Conservation (phyloP, 1,139 yeast genomes). For the Pichiaceae sp. region DNA sequence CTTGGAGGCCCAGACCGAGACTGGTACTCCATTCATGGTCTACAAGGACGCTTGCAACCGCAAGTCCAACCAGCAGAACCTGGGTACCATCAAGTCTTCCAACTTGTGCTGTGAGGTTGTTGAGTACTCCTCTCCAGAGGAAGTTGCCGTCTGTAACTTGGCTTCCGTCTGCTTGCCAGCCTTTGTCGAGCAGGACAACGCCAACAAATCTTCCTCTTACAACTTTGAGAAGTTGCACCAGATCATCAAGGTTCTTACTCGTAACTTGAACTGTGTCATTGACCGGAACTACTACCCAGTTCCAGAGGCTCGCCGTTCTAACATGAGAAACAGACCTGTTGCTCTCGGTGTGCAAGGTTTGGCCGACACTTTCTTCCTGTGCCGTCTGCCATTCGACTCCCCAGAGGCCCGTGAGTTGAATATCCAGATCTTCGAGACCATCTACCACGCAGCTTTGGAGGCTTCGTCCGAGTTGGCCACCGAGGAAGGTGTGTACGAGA, state of each 20-base stretch:
- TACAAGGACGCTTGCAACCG: constrained; percentile 54
- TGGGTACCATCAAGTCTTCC: constrained; percentile 52
- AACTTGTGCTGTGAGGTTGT: constrained; percentile 58
- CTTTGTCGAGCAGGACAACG: constrained; percentile 37
- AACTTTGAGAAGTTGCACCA: constrained; percentile 48
- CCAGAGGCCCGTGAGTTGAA: constrained; percentile 48
- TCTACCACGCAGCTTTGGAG: constrained; percentile 52
- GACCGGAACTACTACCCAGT: constrained; percentile 52
- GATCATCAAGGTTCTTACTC: constrained; percentile 44
- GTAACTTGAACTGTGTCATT: constrained; percentile 47
- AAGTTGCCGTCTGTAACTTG: constrained; percentile 54
- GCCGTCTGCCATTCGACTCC: constrained; percentile 51
- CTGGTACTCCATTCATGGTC: constrained; percentile 57
- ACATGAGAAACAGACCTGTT: constrained; percentile 51
- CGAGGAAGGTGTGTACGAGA: constrained; percentile 37
- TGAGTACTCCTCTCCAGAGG: constrained; percentile 49
- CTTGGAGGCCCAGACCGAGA: constrained; percentile 53
- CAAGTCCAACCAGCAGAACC: constrained; percentile 50
- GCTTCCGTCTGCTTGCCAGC: constrained; percentile 55
- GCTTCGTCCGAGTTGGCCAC: constrained; percentile 46
- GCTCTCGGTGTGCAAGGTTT: constrained; percentile 60
- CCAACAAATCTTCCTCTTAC: constrained; percentile 29
- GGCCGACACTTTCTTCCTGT: constrained; percentile 49
- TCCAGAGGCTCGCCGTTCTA: constrained; percentile 42
- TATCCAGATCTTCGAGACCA: constrained; percentile 52